Evolutionary conservation across 768 basidiomycete genomes (phyloP), one percentile per base, ranked within the genome.

Genomic region (Boletus sp.): DNA sequence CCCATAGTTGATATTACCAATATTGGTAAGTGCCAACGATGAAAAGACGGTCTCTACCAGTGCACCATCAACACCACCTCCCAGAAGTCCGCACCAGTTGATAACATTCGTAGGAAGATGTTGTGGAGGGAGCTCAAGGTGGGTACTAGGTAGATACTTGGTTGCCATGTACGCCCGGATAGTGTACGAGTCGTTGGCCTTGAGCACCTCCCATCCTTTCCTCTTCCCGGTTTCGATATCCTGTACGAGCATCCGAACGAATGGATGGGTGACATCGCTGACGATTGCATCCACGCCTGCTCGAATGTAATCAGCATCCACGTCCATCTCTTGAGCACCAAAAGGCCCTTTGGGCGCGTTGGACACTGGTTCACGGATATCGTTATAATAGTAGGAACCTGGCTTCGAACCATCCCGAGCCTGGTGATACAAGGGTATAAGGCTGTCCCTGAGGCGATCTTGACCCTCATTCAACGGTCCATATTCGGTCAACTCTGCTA

Each of bases 401-500:
- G 59, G 41, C 9, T 35, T 47, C 1, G 53, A 61, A 40, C 60
- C 56, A 11, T 62, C 29, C n/a, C 47, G 45, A 33, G 54, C 43
- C 7, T 54, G 23, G 23, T 29, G 50, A 51, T 64, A 61, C 42
- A 55, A 65, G 0, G 68, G 66, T 23, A 60, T 57, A 7, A 71
- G 46, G 4, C 57, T 65, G 29, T 65, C 58, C 44, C 37, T 57
- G 53, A 56, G 58, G 7, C 41, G 21, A 23, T 49, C 61, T 11
- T 15, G 34, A 15, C 56, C 61, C 6, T 58, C 51, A 17, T 68
- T 68, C 42, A 70, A 59, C 7, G 57, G 61, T 21, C 40, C 33
- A 27, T 72, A 68, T 23, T 64, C 54, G 54, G 67, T 68, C 27
- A 75, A 61, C 21, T 71, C 52, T 46, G 67, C 71, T 13, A 68